Evolutionary conservation across 2,329 filamentous ascomycete species (phyloP), one percentile per base, ranked within the genome.

Genomic region (Elsinoe ampelina): DNA sequence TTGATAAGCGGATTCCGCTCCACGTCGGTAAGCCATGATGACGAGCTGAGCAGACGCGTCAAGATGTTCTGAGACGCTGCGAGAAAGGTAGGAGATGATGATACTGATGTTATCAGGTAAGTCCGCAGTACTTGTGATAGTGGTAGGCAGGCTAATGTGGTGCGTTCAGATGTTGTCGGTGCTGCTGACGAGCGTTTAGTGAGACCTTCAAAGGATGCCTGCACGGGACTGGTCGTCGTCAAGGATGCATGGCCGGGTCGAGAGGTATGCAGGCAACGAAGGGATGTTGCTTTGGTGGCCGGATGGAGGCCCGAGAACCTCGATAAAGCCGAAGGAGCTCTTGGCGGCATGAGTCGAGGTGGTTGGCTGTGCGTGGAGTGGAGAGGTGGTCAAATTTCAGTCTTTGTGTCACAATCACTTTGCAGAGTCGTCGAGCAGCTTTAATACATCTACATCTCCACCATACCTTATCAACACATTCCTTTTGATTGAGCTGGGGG

Each of bases 1-100:
- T 83, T 80, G 13, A 95, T 77, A 1, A 92, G 47, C 0, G 82
- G 82, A 67, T 95, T 95, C 54, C 73, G 77, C 66, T 95, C 89
- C 3, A 89, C 84, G 68, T 85, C 85, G 58, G 93, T 76, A 0
- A 90, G 56, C 1, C 80, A 73, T 58, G 75, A 84, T 52, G 80
- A 80, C 22, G 86, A 84, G 68, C 89, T 78, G 10, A 90, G 86
- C 63, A 95, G 79, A 19, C 79, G 68, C 5, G 77, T 80, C 72
- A 95, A 85, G 58, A 86, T 69, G 55, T 77, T 77, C 47, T 93
- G 76, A 6, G 86, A 90, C 0, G 87, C 84, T 1, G 75, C 73
- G 1, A 95, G 80, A 3, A 95, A 80, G 3, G 85, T 57, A 0
- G 74, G 82, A 1, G 85, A 88, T 1, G 84, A 87, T 0, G 87